These are phyloP conservation scores for Atractiella rhizophila DNA, from an alignment of 768 basidiomycete genomes.

Conservation along the genomic window DNA sequence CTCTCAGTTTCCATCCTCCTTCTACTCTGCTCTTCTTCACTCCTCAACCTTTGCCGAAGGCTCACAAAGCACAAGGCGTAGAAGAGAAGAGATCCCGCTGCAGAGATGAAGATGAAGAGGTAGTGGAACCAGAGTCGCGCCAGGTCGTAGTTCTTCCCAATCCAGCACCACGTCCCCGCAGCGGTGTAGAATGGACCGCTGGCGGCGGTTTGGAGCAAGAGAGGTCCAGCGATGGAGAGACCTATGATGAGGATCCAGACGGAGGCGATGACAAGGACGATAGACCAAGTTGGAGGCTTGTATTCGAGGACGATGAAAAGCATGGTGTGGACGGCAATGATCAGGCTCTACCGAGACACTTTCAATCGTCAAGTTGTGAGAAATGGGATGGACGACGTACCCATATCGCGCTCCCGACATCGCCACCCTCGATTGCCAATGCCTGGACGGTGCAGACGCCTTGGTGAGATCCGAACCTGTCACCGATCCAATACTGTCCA, in stretches of 20 bases:
- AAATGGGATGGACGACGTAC: too few species aligned
- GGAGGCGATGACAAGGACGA: background rate
- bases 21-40: too few species aligned
- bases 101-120: conserved; percentile 7
- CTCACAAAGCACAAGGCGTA: too few species aligned
- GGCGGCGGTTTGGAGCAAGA: background rate
- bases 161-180: conserved; percentile 1
- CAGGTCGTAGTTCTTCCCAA: background rate
- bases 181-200: background rate
- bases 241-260: background rate
- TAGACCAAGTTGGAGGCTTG: background rate
- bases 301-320: background rate
- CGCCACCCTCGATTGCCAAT: background rate
- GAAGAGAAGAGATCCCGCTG: too few species aligned
- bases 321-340: background rate
- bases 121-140: background rate
- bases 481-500: too few species aligned
- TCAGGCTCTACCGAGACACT: too few species aligned
- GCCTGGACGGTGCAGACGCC: background rate
- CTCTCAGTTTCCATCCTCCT: too few species aligned
- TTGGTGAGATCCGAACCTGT: too few species aligned
- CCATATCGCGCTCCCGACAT: background rate
- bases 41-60: too few species aligned
- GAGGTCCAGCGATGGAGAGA: too few species aligned
- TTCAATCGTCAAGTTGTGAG: too few species aligned